Base-by-base conservation (phyloP, 352 stramenopile species). In the Phytophthora brassicae region DNA sequence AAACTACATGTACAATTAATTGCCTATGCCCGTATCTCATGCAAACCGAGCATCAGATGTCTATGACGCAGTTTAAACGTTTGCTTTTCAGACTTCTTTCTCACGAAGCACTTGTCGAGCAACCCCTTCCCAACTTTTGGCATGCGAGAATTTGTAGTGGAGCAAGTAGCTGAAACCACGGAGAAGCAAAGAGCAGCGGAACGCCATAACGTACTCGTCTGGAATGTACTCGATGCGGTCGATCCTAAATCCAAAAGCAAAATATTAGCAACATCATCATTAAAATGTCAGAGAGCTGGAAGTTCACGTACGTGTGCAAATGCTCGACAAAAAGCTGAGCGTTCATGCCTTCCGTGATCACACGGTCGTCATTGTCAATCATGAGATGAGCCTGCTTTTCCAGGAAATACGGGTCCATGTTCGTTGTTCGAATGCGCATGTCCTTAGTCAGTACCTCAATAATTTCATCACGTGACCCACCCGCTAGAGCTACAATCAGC, bases 201-300 rank as follows among this genome's bases (percentile, higher is more conserved):
- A 94, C 14, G 86, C 84, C 86, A 95, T 95, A 31, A 95, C 82
- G 56, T 92, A 95, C 52, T 95, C 86, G 51, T 94, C 84, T 16
- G 82, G 80, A 56, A 92, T 88, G 60, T 90, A 75, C 60, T 85
- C 81, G 56, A 95, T 89, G 11, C 77, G 81, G 49, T 93, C 84
- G 38, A 93, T 90, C 45, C 81, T 90, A 31, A 60, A 28, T 36
- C 56, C 29, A 33, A 17, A 46, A 28, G 6, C 22, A 46, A 13
- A 22, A 46, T 35, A 39, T 64, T 46, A 68, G 33, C 14, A 48
- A 50, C 23, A n/a, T n/a, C 13, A 28, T 24, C 23, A 17, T 3
- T 35, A 48, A 24, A 39, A 33, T 35, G 22, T 29, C 4, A 43
- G 7, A 11, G 12, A n/a, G n/a, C n/a, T n/a, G n/a, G n/a, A n/a